Conservation (phyloP, 495 filamentous ascomycete species). For the Penicillium pulvis region DNA sequence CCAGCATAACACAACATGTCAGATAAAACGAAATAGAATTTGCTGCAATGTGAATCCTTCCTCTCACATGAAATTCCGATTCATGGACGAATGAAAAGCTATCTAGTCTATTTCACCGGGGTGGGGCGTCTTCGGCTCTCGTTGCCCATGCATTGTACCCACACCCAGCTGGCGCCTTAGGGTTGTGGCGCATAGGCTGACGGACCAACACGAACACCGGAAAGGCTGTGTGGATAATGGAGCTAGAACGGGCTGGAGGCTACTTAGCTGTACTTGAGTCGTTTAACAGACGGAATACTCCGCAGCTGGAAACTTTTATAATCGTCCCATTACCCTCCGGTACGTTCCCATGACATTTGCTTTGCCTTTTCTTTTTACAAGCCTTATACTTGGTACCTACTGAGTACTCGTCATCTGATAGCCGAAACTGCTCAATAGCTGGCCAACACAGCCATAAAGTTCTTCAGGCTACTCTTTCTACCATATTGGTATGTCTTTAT, state of each 20-base stretch:
- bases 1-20: background rate
- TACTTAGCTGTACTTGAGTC: conserved; percentile 21
- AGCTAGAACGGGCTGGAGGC: conserved; percentile 11
- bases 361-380: conserved; percentile 5
- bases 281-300: conserved; percentile 14
- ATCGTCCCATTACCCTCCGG: conserved; percentile 21
- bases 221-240: conserved; percentile 13
- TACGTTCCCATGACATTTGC: conserved; percentile 11
- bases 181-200: conserved; percentile 19
- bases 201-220: conserved; percentile 5
- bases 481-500: background rate
- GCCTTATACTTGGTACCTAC: background rate
- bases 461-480: background rate
- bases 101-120: conserved; percentile 14
- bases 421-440: background rate
- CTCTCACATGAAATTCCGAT: conserved; percentile 13
- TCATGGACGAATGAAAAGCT: conserved; percentile 22
- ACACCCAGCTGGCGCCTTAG: conserved; percentile 13
- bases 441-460: background rate
- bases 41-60: background rate
- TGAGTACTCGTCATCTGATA: background rate
- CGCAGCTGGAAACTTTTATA: conserved; percentile 17
- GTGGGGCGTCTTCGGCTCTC: conserved; percentile 24
- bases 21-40: background rate
- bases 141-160: conserved; percentile 14